Evolutionary conservation across 2,329 filamentous ascomycete species (phyloP).

Genomic region (Arthrobotrys musiformis): DNA sequence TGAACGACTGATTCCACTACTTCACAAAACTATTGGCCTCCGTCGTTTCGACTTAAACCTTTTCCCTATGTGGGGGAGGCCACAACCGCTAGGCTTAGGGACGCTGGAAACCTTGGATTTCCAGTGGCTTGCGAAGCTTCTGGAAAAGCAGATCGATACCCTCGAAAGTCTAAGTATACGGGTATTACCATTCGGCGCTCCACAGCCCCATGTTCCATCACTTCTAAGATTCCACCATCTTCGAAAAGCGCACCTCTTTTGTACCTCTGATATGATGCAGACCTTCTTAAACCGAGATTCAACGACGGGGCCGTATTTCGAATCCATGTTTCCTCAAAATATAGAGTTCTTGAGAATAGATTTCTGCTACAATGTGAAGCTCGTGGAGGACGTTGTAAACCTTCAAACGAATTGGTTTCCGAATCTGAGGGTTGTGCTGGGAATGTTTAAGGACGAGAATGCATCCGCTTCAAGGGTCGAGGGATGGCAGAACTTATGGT

Average conservation of each 20-base stretch:
- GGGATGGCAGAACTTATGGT: background rate
- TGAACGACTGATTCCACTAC: background rate
- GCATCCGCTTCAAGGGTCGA: background rate
- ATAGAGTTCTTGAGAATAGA: conserved; percentile 26
- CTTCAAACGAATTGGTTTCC: background rate
- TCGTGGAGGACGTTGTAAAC: background rate
- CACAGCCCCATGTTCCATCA: background rate
- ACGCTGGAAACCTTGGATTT: background rate
- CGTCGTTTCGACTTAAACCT: background rate
- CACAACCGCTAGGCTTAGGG: background rate
- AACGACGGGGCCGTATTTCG: background rate
- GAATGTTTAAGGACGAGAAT: background rate
- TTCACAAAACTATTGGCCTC: conserved; percentile 1
- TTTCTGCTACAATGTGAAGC: background rate
- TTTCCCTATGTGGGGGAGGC: background rate
- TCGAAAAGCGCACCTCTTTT: conserved; percentile 9
- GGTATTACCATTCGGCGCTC: background rate
- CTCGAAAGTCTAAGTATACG: conserved; percentile 13
- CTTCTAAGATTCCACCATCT: background rate
- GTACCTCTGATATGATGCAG: background rate
- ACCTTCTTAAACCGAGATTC: background rate
- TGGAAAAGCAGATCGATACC: background rate
- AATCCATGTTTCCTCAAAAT: background rate
- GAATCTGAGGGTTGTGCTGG: background rate
- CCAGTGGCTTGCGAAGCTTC: background rate